Conservation (phyloP, 2,329 filamentous ascomycete genomes). For the Scorias spongiosa region DNA sequence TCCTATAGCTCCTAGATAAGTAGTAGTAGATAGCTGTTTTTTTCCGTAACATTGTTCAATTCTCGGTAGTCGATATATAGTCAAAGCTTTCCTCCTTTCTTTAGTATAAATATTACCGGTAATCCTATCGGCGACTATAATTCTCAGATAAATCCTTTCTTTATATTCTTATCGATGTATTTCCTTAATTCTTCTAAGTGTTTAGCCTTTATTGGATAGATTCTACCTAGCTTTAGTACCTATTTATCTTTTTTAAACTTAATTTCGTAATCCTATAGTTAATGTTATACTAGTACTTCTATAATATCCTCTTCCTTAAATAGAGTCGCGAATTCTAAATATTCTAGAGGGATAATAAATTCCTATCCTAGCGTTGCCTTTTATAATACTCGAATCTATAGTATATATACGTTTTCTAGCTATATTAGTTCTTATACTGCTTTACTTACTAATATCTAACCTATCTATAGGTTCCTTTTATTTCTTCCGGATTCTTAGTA, state of each 20-base stretch:
- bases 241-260: background rate
- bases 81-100: background rate
- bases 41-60: background rate
- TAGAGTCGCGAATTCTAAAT: background rate
- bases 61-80: background rate
- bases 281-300: background rate
- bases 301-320: background rate
- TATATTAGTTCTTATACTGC: background rate
- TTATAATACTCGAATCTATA: background rate
- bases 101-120: background rate
- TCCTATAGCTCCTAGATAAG: conserved; percentile 1
- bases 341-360: background rate
- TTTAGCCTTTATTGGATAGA: background rate
- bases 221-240: background rate
- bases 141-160: background rate
- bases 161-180: background rate
- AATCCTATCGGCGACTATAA: background rate
- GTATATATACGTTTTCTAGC: background rate
- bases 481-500: too few relatives aligned
- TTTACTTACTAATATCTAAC: background rate
- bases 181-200: background rate
- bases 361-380: background rate
- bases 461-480: too few relatives aligned
- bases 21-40: background rate
- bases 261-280: background rate